Evolutionary conservation across 2,329 filamentous ascomycete species (phyloP).

Genomic region (Penicillium sp.): DNA sequence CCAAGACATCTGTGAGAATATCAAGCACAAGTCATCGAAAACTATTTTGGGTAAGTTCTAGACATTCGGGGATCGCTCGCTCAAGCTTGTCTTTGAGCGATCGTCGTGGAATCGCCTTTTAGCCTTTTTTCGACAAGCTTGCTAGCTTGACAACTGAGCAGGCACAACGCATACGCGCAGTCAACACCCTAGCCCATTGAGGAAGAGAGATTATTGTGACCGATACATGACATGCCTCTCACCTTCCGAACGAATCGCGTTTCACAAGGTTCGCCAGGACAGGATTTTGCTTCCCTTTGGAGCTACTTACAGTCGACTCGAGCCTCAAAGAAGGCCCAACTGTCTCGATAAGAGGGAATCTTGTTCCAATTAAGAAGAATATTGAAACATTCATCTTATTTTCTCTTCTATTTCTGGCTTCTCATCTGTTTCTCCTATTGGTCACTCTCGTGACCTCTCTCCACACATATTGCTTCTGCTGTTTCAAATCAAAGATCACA

Average conservation of each 20-base stretch:
- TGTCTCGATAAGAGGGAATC: too few species aligned
- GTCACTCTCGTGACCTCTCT: too few species aligned
- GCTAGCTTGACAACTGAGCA: not conserved
- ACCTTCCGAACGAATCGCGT: not conserved
- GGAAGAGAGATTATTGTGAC: not conserved
- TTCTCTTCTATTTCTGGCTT: too few species aligned
- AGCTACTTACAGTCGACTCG: too few species aligned
- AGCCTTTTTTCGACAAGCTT: not conserved
- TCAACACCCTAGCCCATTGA: not conserved
- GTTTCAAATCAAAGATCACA: too few species aligned
- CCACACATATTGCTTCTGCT: too few species aligned
- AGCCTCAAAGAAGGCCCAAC: too few species aligned
- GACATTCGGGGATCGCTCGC: not conserved
- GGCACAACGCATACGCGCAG: not conserved
- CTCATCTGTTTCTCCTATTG: too few species aligned
- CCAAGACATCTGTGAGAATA: not conserved
- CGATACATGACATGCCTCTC: not conserved
- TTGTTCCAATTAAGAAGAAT: too few species aligned
- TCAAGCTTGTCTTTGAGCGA: not conserved
- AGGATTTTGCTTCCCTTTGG: slow-evolving; percentile 46
- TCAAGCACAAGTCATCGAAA: not conserved
- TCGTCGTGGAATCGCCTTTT: not conserved
- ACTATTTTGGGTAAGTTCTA: not conserved
- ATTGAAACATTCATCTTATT: too few species aligned
- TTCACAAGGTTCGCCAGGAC: slow-evolving; percentile 34